Base-by-base conservation (phyloP, 139 green algal genomes). In the Chlamydomonas sp. region DNA sequence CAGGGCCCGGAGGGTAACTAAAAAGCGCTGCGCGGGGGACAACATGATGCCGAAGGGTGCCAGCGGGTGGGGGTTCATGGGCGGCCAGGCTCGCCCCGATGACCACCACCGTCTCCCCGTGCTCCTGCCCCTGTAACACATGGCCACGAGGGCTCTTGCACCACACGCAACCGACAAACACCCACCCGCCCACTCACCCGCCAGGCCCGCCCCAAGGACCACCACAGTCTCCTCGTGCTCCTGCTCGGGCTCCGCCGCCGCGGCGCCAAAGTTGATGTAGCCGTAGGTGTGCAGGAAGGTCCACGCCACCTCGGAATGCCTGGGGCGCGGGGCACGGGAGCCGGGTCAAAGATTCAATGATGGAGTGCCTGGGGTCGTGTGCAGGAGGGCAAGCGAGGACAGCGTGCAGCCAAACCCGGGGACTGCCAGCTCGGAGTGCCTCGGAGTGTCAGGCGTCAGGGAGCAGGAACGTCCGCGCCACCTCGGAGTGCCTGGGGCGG, bases 181-280 rank as follows among this genome's bases (percentile, higher is more conserved):
- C 20, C 10, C 77, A 18, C 1, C 72, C 3, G 31, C 77, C 64
- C 1, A 17, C 89, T 49, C 85, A 95, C 95, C 95, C 89, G 96
- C 93, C 20, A 99, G 88, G 1, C 98, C 98, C 12, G 98, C 97
- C 2, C 98, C 98, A 2, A 99, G 84, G 1, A 99, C 94, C 4
- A 99, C 80, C 0, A 99, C 95, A 7, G 89, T 91, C 17, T 94
- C 91, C 0, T 16, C 16, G 78, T 77, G 15, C 80, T 77, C 64
- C 77, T 88, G 67, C 5, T 66, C 16, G n/a, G 71, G 74, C 63
- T 95, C 3, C 1, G 83, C 85, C 3, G 90, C 87, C 8, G 92
- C 90, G 18, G 97, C 89, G 0, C 97, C 97, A 89, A 97, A 99
- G 92, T 99, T 99, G 85, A 99, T 99, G 90, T 95, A 97, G 3